A percentile compares a stretch with the other conserved stretches of the same genome.
phyloP scores from a whole-genome alignment of 2,329 filamentous ascomycete genomes.

The Ploettnerulaceae sp. region DNA sequence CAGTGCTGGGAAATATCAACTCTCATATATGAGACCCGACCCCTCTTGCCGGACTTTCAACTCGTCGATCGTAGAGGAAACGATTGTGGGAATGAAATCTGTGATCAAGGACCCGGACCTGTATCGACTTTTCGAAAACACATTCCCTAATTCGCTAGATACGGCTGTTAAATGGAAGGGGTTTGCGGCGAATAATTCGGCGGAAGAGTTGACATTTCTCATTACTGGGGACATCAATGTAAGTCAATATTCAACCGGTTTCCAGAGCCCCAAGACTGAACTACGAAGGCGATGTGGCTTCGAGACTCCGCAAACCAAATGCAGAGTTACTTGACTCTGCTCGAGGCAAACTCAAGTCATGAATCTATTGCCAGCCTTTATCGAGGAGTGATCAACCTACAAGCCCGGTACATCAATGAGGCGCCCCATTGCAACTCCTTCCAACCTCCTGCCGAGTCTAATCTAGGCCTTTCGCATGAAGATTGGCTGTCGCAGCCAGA shows the following conservation, averaged over 20 bases:
- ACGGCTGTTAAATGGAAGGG: slow-evolving; percentile 69
- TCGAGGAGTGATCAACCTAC: slow-evolving; percentile 67
- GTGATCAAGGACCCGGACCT: slow-evolving; percentile 73
- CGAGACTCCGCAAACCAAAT: slow-evolving; percentile 76
- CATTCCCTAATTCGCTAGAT: slow-evolving; percentile 71
- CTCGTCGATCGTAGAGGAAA: slow-evolving; percentile 69
- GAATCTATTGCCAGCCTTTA: slow-evolving; percentile 63
- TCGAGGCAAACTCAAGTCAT: slow-evolving; percentile 47
- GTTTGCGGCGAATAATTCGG: slow-evolving; percentile 47
- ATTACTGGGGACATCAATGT: slow-evolving; percentile 49
- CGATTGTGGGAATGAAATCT: slow-evolving; percentile 64
- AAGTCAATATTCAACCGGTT: background rate
- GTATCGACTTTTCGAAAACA: slow-evolving; percentile 65
- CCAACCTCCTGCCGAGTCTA: slow-evolving; percentile 75
- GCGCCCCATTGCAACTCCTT: slow-evolving; percentile 87
- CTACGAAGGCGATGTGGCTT: slow-evolving; percentile 84
- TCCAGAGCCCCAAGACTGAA: slow-evolving; percentile 56
- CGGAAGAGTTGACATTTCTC: slow-evolving; percentile 59
- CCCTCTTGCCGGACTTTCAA: slow-evolving; percentile 76
- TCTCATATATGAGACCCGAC: slow-evolving; percentile 76
- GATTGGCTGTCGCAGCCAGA: slow-evolving; percentile 54
- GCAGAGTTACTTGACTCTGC: slow-evolving; percentile 61
- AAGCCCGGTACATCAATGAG: slow-evolving; percentile 61
- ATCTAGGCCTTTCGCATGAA: slow-evolving; percentile 54
- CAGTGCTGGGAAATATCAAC: slow-evolving; percentile 68